Evolutionary conservation across 2,329 filamentous ascomycete genomes (phyloP).

Genomic region (Pseudocercospora pini-densiflorae): DNA sequence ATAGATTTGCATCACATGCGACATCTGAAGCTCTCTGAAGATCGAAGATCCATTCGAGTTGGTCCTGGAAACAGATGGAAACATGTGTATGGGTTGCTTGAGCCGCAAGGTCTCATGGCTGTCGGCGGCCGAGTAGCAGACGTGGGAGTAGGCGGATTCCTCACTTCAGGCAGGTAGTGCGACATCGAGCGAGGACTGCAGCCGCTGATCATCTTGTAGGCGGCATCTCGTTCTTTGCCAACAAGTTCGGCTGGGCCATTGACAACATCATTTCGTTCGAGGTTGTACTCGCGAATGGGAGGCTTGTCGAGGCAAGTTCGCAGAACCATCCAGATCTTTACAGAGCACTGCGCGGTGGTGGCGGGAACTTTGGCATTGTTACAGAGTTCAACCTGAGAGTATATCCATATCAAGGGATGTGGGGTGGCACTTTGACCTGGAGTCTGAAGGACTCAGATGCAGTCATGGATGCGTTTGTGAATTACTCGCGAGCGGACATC

Average conservation of each 20-base stretch:
- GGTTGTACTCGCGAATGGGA: neutral
- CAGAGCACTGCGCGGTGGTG: neutral
- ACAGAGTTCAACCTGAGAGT: neutral
- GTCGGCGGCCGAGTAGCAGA: neutral
- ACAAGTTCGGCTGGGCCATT: constrained; percentile 1
- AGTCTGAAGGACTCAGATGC: neutral
- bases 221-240: neutral
- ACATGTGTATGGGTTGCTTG: neutral
- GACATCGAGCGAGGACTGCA: neutral
- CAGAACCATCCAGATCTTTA: neutral
- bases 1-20: too few relatives aligned
- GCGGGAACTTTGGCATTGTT: neutral
- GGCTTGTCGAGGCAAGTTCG: neutral
- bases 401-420: neutral
- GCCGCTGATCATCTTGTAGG: neutral
- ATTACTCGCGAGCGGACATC: too few relatives aligned
- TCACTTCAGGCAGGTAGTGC: neutral
- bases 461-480: neutral
- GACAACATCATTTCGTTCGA: constrained; percentile 1
- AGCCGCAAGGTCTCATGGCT: neutral
- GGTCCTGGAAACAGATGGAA: neutral
- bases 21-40: neutral
- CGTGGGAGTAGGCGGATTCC: neutral
- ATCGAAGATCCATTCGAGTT: neutral
- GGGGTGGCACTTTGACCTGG: neutral